Percentiles rank a stretch among this genome's conserved stretches.
Conservation (phyloP, 345 rosid genomes). For the Lepidium africanum region DNA sequence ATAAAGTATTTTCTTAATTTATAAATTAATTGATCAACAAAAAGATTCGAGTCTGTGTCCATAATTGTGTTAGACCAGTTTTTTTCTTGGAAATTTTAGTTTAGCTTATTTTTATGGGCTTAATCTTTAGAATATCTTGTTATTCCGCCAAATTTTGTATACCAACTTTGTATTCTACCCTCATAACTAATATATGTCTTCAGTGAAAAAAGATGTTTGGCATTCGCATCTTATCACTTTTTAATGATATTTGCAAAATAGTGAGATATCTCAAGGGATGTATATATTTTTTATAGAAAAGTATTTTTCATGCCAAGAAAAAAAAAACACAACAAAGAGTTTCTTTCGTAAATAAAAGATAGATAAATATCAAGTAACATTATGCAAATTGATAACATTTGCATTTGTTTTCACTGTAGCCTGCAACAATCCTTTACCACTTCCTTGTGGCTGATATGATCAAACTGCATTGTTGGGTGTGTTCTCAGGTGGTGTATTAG, state of each 20-base stretch:
- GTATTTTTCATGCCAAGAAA: not conserved
- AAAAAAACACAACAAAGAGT: not conserved
- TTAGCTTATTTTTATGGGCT: too few species aligned
- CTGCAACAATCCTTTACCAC: not conserved
- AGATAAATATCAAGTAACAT: not conserved
- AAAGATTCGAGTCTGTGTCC: too few species aligned
- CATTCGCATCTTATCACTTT: not conserved
- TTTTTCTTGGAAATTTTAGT: too few species aligned
- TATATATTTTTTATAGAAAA: not conserved
- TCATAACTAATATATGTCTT: too few species aligned
- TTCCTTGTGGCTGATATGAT: not conserved
- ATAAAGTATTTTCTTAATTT: too few species aligned
- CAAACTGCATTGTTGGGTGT: slow-evolving; percentile 24
- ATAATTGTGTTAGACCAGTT: too few species aligned
- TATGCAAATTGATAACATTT: not conserved
- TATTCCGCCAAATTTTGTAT: too few species aligned
- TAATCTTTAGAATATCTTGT: too few species aligned
- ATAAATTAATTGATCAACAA: too few species aligned
- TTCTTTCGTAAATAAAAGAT: not conserved
- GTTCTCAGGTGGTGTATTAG: slow-evolving; percentile 6
- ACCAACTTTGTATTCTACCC: too few species aligned
- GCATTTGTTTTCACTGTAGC: not conserved
- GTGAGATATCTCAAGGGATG: not conserved
- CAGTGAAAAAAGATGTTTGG: not conserved
- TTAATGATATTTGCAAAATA: not conserved